Evolutionary conservation across 139 green algal genomes (phyloP), one percentile per base, ranked within the genome.

Genomic region (Tetratostichococcus sp.): DNA sequence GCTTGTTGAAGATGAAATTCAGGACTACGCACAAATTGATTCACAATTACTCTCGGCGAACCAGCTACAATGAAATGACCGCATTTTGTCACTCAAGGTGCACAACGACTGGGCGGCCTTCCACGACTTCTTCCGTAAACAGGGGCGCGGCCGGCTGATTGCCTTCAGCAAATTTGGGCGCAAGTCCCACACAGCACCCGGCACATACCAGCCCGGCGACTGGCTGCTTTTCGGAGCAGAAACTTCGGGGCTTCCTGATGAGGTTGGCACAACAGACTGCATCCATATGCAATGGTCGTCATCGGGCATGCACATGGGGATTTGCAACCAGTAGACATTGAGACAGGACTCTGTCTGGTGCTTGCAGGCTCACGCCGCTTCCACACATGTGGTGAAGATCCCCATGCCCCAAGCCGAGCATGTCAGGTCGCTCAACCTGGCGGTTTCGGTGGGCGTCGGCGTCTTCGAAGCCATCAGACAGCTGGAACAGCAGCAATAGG

Each of bases 381-480:
- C 88, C 4, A 11, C 65, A 5, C 76, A 66, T 2, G 42, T 92
- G 11, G 86, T 94, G 16, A 92, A 93, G 43, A 97, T 98, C 14
- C 93, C 94, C 16, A 97, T 98, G 58, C 35, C 78, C 4, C 84
- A 96, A 72, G n/a, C n/a, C n/a, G 86, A 75, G 17, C 87, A 96
- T 73, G 94, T 98, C 21, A 82, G 94, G 11, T 92, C 81, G 17
- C 76, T 98, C 1, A 98, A 98, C 71, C 81, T 98, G 35, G 87
- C 93, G 0, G 81, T 93, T 21, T 88, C 81, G 62, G 86, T 82
- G 70, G 87, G 90, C n/a, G 82, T 98, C 0, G 94, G 91, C 0
- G 43, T 96, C 22, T 98, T 93, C 81, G 94, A 98, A 72, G 94
- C 92, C 3, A 68, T 96, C 22, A 77, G 93, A 30, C 93, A 98